Percentiles rank a stretch among this genome's conserved stretches.
Evolutionary conservation across 768 basidiomycete genomes (phyloP).

Genomic region (Hortiboletus campestris): DNA sequence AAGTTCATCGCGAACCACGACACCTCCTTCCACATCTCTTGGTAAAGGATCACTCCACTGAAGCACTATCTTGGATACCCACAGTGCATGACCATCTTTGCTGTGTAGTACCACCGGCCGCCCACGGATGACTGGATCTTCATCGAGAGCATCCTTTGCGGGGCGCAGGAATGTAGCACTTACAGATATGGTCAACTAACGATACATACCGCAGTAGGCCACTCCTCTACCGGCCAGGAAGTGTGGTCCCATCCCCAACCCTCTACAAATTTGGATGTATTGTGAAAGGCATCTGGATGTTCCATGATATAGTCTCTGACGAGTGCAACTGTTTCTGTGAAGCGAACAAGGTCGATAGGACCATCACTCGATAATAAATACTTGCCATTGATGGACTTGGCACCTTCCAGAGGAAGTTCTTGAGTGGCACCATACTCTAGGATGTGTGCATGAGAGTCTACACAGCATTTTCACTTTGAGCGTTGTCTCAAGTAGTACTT

Average conservation of each 20-base stretch:
- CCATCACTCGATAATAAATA: neutral
- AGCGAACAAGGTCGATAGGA: neutral
- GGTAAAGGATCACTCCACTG: slow-evolving; percentile 62
- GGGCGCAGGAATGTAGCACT: neutral
- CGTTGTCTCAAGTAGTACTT: neutral
- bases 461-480: neutral
- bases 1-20: slow-evolving; percentile 64
- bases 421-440: slow-evolving; percentile 73
- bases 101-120: slow-evolving; percentile 76
- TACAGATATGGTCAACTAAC: neutral
- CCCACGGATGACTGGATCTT: slow-evolving; percentile 62
- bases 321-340: slow-evolving; percentile 58
- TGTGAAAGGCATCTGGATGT: slow-evolving; percentile 53
- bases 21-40: slow-evolving; percentile 70
- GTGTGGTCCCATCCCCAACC: slow-evolving; percentile 96
- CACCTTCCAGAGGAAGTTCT: slow-evolving; percentile 63
- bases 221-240: slow-evolving; percentile 54
- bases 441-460: slow-evolving; percentile 79
- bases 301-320: slow-evolving; percentile 60
- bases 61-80: slow-evolving; percentile 72
- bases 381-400: slow-evolving; percentile 55
- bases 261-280: slow-evolving; percentile 62
- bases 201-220: slow-evolving; percentile 66
- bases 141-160: slow-evolving; percentile 67
- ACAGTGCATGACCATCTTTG: slow-evolving; percentile 87